Percentiles rank a stretch among this genome's conserved stretches.
Evolutionary conservation across 495 filamentous ascomycete genomes (phyloP).

Genomic region (Neurospora sp.): DNA sequence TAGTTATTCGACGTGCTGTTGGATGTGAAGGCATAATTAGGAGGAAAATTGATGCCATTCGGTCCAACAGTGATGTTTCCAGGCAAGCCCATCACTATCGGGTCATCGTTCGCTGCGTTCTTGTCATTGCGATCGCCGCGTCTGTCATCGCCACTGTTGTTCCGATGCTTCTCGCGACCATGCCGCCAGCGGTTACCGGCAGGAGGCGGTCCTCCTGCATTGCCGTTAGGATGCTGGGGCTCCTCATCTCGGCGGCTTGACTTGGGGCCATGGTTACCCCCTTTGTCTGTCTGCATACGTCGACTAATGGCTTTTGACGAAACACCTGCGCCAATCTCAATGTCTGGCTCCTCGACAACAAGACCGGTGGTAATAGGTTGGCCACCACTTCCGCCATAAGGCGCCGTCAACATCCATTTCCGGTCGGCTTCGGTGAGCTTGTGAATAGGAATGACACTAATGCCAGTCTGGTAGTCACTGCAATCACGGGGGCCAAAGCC

Average conservation of each 20-base stretch:
- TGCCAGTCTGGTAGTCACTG: constrained; percentile 84
- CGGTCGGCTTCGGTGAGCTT: constrained; percentile 90
- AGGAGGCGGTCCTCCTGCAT: constrained; percentile 29
- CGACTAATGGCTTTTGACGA: constrained; percentile 90
- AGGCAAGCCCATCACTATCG: constrained; percentile 45
- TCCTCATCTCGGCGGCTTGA: constrained; percentile 51
- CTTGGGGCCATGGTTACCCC: constrained; percentile 62
- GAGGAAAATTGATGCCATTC: constrained; percentile 60
- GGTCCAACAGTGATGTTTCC: constrained; percentile 44
- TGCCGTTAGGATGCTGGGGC: constrained; percentile 31
- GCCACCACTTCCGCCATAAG: constrained; percentile 87
- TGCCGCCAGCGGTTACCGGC: constrained; percentile 29
- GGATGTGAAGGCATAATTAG: constrained; percentile 41
- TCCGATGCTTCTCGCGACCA: constrained; percentile 37
- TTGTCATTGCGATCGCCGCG: constrained; percentile 34
- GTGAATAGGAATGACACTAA: constrained; percentile 87
- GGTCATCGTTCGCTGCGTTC: constrained; percentile 41
- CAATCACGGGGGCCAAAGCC: constrained; percentile 96
- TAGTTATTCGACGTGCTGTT: not conserved
- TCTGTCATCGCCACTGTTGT: constrained; percentile 35
- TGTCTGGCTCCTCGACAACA: constrained; percentile 93
- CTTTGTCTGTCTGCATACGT: constrained; percentile 69
- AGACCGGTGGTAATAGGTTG: constrained; percentile 69
- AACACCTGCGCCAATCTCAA: constrained; percentile 94
- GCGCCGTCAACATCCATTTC: constrained; percentile 94